Evolutionary conservation across 306 rosid species (phyloP), one percentile per base, ranked within the genome.

Genomic region (Cicer arietinum): DNA sequence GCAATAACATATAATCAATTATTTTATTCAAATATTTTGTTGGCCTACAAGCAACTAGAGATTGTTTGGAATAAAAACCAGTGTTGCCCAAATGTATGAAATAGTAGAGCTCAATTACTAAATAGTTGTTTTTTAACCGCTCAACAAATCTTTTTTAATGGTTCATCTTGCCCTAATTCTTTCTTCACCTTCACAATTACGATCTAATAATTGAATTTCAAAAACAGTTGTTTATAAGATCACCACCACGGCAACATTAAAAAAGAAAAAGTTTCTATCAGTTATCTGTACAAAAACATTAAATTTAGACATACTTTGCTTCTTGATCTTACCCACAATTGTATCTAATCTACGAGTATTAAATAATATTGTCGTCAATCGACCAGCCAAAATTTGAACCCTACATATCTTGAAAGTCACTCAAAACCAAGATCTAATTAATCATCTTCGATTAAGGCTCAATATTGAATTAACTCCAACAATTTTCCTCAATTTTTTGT

Each of bases 1-100:
- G 70, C 44, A 84, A 59, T 67, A 78, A 41, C 52, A 77, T 50
- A 58, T 65, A 43, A 67, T 77, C 74, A 71, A 37, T 6, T 54
- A 57, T 16, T 16, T 42, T 17, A 65, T 71, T 62, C 51, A 57
- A 42, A 45, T 69, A 68, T 50, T 47, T 11, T 42, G 42, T 41
- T 48, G 48, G 42, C 16, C 40, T 41, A 56, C 10, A 59, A 51
- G 10, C 48, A 56, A 70, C 52, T 20, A 14, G 47, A 63, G 60
- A 70, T 64, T 11, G 16, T 67, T 16, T 63, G 40, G 57, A 45
- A 25, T 46, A 74, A 50, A 47, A 60, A 10, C 45, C 50, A 60
- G 46, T 2, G 46, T 45, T 56, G 41, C 79, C 63, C 65, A 74
- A 56, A 52, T 47, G 57, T 67, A 57, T 58, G 64, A 57, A 25